These are phyloP conservation scores for Nowakowskiella sp. DNA, from an alignment of 192 early-diverging fungal species.

Conservation along the genomic window DNA sequence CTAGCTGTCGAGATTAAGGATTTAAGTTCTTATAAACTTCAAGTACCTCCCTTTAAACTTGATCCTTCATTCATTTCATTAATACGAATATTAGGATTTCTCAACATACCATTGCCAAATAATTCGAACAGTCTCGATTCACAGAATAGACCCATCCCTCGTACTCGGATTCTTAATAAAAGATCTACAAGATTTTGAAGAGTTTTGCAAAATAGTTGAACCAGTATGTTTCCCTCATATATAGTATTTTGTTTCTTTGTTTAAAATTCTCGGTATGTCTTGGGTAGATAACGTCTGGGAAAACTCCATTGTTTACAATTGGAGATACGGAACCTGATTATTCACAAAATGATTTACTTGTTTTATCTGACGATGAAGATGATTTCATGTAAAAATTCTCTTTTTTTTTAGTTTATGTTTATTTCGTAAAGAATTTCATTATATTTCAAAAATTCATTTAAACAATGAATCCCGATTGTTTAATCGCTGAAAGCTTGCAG, in stretches of 20 bases:
- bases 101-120: constrained; percentile 74
- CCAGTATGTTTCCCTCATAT: constrained; percentile 26
- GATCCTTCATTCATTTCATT: constrained; percentile 8
- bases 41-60: background rate
- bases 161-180: constrained; percentile 81
- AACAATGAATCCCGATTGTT: too few relatives aligned
- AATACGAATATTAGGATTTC: constrained; percentile 60
- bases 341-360: constrained; percentile 38
- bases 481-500: too few relatives aligned
- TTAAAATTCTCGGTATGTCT: background rate
- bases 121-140: constrained; percentile 65
- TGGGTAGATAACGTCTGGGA: constrained; percentile 28
- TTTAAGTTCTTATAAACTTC: constrained; percentile 14
- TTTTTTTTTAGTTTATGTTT: too few relatives aligned
- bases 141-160: constrained; percentile 85
- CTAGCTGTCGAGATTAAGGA: constrained; percentile 32
- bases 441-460: too few relatives aligned
- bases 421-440: too few relatives aligned
- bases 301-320: constrained; percentile 56
- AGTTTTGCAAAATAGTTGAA: constrained; percentile 43
- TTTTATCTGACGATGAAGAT: constrained; percentile 32
- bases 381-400: background rate
- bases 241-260: background rate
- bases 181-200: constrained; percentile 49
- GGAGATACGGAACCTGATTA: constrained; percentile 59